These are phyloP conservation scores for Haematococcus lacustris DNA, from an alignment of 139 green algal species.

Conservation along the genomic window DNA sequence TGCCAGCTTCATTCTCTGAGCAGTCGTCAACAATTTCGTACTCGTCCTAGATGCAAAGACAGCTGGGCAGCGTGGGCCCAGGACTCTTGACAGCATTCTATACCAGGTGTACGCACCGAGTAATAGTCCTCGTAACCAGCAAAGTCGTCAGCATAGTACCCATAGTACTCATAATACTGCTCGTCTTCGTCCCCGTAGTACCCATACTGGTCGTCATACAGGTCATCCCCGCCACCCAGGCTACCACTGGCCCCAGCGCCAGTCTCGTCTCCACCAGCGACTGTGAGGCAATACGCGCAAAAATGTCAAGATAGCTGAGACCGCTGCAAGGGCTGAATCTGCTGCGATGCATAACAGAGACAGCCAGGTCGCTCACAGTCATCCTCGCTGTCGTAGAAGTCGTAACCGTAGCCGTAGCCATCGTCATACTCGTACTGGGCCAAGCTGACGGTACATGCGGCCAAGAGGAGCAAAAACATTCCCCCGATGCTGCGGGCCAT, in stretches of 20 bases:
- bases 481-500: no score
- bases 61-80: not conserved
- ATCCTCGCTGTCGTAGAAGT: constrained; percentile 3
- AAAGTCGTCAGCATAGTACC: constrained; percentile 38
- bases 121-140: constrained; percentile 39
- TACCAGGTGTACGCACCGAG: not conserved
- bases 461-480: no score
- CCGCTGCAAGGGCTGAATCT: not conserved
- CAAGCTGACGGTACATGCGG: no score
- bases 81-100: no score
- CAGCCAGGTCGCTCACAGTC: not conserved
- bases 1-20: constrained; percentile 26
- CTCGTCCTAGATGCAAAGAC: constrained; percentile 12
- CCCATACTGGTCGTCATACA: constrained; percentile 3
- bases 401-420: constrained; percentile 4
- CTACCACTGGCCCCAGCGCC: not conserved
- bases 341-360: not conserved
- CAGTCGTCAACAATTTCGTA: constrained; percentile 45
- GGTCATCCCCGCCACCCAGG: not conserved
- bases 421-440: constrained; percentile 4
- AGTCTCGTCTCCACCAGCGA: not conserved
- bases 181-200: constrained; percentile 32
- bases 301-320: not conserved
- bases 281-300: not conserved
- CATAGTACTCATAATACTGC: constrained; percentile 35